Evolutionary conservation across 257 asterid species (phyloP).

Genomic region (Eustoma russellianum): DNA sequence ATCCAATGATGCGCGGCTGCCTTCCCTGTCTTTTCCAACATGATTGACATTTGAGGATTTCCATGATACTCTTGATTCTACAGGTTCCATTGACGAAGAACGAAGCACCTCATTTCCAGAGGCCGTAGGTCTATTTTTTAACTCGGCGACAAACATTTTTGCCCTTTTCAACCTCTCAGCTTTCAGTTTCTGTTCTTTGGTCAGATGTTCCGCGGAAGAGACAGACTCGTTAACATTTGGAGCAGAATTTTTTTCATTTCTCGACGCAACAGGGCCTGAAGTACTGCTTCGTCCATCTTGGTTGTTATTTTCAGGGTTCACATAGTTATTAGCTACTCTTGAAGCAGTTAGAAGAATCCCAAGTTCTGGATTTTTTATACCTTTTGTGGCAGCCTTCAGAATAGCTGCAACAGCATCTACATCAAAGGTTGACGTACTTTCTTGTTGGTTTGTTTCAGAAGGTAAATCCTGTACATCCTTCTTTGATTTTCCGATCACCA

Average conservation of each 20-base stretch:
- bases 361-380: slow-evolving; percentile 45
- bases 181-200: slow-evolving; percentile 67
- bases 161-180: slow-evolving; percentile 92
- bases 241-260: slow-evolving; percentile 14
- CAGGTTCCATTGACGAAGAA: slow-evolving; percentile 56
- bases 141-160: slow-evolving; percentile 74
- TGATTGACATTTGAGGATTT: slow-evolving; percentile 21
- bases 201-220: slow-evolving; percentile 39
- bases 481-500: slow-evolving; percentile 72
- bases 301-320: slow-evolving; percentile 1
- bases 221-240: slow-evolving; percentile 29
- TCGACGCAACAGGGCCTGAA: slow-evolving; percentile 9
- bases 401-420: slow-evolving; percentile 82
- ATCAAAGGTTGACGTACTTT: slow-evolving; percentile 47
- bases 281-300: slow-evolving; percentile 12
- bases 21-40: slow-evolving; percentile 29
- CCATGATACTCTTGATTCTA: slow-evolving; percentile 27
- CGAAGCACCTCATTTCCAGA: slow-evolving; percentile 35
- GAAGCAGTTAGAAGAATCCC: slow-evolving; percentile 26
- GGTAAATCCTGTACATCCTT: slow-evolving; percentile 54
- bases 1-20: slow-evolving; percentile 32
- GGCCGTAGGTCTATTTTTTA: slow-evolving; percentile 56
- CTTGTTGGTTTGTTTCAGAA: slow-evolving; percentile 31
- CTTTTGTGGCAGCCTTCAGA: slow-evolving; percentile 85
- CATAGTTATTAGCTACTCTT: slow-evolving; percentile 17